These are phyloP conservation scores for Penicillium sp. DNA, from an alignment of 2,329 filamentous ascomycete genomes.

Conservation along the genomic window DNA sequence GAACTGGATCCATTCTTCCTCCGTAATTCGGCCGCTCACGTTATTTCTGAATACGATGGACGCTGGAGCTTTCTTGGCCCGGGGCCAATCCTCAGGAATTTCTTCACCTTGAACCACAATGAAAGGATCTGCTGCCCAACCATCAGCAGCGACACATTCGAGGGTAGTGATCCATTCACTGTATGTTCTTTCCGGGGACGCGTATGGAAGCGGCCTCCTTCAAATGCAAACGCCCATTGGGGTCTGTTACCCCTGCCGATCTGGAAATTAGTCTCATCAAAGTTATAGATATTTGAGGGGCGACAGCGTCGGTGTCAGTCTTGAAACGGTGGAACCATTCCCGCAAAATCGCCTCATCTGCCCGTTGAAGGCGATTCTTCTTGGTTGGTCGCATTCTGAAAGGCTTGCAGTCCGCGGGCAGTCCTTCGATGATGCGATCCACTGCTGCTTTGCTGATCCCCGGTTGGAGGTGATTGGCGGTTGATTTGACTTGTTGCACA, in stretches of 20 bases:
- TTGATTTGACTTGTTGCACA: background rate
- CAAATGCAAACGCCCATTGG: background rate
- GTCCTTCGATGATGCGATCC: background rate
- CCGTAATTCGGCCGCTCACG: background rate
- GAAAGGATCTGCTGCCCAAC: conserved; percentile 3
- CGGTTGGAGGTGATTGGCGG: background rate
- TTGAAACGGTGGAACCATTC: background rate
- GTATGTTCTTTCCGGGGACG: background rate
- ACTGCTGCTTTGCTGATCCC: conserved; percentile 2
- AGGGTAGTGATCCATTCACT: conserved; percentile 6
- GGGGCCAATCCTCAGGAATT: background rate
- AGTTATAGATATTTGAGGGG: background rate
- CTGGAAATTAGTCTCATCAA: background rate
- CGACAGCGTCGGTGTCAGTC: background rate
- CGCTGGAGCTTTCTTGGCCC: background rate
- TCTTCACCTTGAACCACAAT: background rate
- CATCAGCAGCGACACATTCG: conserved; percentile 7
- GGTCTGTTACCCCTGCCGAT: background rate
- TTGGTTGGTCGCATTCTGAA: background rate
- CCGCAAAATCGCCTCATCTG: background rate
- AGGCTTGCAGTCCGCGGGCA: conserved; percentile 2
- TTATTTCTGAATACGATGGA: background rate
- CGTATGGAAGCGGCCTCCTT: background rate
- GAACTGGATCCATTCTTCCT: background rate
- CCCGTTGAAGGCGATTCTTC: background rate